Evolutionary conservation across 1,284 basidiomycete species (phyloP).

Genomic region (Coniferiporia sulphurascens): DNA sequence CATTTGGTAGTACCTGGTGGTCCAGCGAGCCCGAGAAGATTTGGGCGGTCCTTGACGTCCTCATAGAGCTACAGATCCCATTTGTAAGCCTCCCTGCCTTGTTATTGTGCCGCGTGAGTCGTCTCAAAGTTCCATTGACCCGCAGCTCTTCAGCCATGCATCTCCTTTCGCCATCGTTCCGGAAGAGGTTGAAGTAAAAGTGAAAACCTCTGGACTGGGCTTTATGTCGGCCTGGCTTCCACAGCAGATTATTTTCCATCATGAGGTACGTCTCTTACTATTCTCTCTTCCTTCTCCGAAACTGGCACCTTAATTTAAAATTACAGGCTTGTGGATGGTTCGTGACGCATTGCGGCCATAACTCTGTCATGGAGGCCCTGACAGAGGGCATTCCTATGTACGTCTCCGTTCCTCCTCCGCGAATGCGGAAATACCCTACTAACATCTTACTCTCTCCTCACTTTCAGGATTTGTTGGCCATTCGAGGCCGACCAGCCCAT

Average conservation of each 20-base stretch:
- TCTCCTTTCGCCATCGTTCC: conserved; percentile 9
- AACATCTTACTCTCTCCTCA: background rate
- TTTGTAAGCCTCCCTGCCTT: no score
- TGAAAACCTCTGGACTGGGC: conserved; percentile 12
- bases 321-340: no score
- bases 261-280: conserved; percentile 1
- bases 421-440: no score
- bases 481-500: conserved; percentile 24
- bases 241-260: conserved; percentile 19
- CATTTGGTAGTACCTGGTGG: conserved; percentile 20
- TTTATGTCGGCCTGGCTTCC: no score
- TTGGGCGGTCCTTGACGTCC: no score
- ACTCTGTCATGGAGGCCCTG: no score
- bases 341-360: no score
- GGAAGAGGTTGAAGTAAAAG: conserved; percentile 8
- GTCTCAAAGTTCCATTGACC: background rate
- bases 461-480: conserved; percentile 26
- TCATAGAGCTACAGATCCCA: no score
- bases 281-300: no score
- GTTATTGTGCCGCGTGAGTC: background rate
- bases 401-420: background rate
- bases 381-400: conserved; percentile 18
- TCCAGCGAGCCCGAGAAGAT: no score
- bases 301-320: background rate
- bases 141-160: conserved; percentile 17